Base-by-base conservation (phyloP, 331 rosid species). In the Arachis monticola region DNA sequence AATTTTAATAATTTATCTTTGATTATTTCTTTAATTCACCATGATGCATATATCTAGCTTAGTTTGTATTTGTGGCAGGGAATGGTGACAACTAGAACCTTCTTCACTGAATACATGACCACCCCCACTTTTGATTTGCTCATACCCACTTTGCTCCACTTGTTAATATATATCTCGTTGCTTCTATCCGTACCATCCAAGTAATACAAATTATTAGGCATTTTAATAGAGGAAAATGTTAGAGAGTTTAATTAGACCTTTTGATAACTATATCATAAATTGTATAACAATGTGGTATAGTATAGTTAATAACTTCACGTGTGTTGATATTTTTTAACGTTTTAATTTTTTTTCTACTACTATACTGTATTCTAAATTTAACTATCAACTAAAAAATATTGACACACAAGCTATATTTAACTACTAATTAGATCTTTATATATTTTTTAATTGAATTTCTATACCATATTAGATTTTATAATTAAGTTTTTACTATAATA, bases 41-140 rank as follows among this genome's bases (percentile, higher is more conserved):
- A 5, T 40, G 45, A 4, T 17, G 63, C 53, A 48, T 38, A 38
- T 3, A 38, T 38, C 5, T 38, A 48, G 9, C 35, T 35, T 11
- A 2, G 11, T 5, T 9, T 14, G 31, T 10, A n/a, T 17, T 52
- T 41, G 75, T 48, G 77, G 72, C 51, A 4, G 38, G 14, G 64
- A 77, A 55, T 22, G 59, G 80, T 55, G 77, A 63, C 62, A 74
- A 12, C 88, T 82, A 77, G 88, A 82, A 82, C 8, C 80, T 82
- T 82, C 80, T 82, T 82, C 87, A 38, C 63, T 17, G 6, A 8
- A 53, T 45, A 14, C 27, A 41, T 31, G 8, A 42, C 52, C 5
- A 6, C 7, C 55, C 48, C n/a, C 48, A 42, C 46, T 47, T 79
- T 27, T 38, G 4, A 46, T 71, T 45, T 40, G 40, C 4, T 30